Conservation (phyloP, 495 filamentous ascomycete species). For the Elasticomyces elasticus region DNA sequence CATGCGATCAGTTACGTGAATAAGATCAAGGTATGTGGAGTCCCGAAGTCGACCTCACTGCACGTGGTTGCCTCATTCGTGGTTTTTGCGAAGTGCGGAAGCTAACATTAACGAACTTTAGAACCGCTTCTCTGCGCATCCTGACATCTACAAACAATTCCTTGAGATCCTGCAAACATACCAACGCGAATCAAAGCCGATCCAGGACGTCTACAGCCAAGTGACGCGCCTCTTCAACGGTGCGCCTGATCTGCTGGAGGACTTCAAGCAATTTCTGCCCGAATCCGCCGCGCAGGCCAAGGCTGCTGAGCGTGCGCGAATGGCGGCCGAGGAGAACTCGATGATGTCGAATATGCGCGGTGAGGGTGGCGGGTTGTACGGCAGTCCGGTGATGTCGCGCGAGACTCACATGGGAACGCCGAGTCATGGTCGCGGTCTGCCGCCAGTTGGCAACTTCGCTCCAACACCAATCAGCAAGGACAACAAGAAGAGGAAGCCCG, state of each 20-base stretch:
- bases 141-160: slow-evolving; percentile 99
- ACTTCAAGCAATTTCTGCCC: slow-evolving; percentile 98
- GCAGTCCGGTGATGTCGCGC: slow-evolving; percentile 26
- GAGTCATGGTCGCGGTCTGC: slow-evolving; percentile 39
- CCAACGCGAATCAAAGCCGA: slow-evolving; percentile 94
- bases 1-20: slow-evolving; percentile 99
- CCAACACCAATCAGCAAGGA: slow-evolving; percentile 71
- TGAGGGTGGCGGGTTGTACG: slow-evolving; percentile 36
- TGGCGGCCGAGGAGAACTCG: slow-evolving; percentile 58
- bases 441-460: slow-evolving; percentile 88
- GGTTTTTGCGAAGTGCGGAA: no score
- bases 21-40: slow-evolving; percentile 77
- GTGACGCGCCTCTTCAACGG: slow-evolving; percentile 88
- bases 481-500: slow-evolving; percentile 64
- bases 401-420: slow-evolving; percentile 35
- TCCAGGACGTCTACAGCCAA: slow-evolving; percentile 96
- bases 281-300: slow-evolving; percentile 90
- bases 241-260: slow-evolving; percentile 92
- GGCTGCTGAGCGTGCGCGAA: slow-evolving; percentile 53
- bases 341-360: slow-evolving; percentile 49
- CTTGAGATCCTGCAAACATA: slow-evolving; percentile 98
- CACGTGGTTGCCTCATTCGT: not conserved
- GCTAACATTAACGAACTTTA: slow-evolving; percentile 19
- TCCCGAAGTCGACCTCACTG: not conserved
- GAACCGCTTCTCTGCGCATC: slow-evolving; percentile 92